phyloP scores from a whole-genome alignment of 768 basidiomycete genomes.

The Leccinum fibrillosum region DNA sequence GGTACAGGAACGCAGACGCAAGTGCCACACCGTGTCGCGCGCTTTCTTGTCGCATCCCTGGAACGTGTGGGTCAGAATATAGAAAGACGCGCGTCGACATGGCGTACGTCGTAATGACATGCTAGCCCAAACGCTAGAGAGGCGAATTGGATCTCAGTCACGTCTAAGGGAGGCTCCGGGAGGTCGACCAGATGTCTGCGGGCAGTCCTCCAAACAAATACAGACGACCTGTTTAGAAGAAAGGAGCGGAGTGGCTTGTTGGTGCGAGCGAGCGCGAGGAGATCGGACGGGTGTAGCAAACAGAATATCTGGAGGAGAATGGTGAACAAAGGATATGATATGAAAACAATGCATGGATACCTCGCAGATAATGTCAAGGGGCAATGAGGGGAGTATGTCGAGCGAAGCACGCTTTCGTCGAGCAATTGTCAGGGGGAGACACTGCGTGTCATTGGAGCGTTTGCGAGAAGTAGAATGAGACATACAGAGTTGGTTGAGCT shows the following conservation, averaged over 20 bases:
- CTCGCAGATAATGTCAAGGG: slow-evolving; percentile 29
- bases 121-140: slow-evolving; percentile 45
- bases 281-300: slow-evolving; percentile 42
- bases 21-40: slow-evolving; percentile 30
- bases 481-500: slow-evolving; percentile 5
- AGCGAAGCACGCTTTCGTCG: slow-evolving; percentile 18
- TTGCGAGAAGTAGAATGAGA: neutral
- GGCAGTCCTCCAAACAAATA: slow-evolving; percentile 33
- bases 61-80: neutral
- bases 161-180: slow-evolving; percentile 44
- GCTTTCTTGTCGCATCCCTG: slow-evolving; percentile 26
- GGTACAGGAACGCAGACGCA: slow-evolving; percentile 32
- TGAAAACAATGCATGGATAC: slow-evolving; percentile 1
- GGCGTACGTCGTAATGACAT: slow-evolving; percentile 37
- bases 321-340: neutral
- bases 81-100: neutral
- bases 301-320: slow-evolving; percentile 37
- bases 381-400: slow-evolving; percentile 34
- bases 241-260: slow-evolving; percentile 39
- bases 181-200: slow-evolving; percentile 36
- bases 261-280: slow-evolving; percentile 44
- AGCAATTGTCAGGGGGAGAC: neutral
- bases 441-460: neutral
- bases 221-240: slow-evolving; percentile 32
- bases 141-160: slow-evolving; percentile 49